A percentile compares a stretch with the other conserved stretches of the same genome.
Conservation (phyloP, 805 yeast genomes). For the Geotrichum ghanense region DNA sequence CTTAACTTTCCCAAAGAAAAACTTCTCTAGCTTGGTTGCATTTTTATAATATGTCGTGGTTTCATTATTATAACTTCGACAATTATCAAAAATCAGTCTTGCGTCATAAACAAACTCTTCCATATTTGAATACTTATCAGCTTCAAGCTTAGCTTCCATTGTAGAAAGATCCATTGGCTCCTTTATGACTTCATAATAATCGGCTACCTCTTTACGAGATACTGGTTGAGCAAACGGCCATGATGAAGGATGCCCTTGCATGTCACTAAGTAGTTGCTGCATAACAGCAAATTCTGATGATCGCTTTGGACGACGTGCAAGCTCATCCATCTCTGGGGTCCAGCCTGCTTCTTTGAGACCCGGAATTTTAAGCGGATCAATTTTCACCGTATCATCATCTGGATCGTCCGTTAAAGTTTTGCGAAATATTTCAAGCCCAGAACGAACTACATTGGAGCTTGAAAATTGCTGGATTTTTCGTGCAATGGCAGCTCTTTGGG, state of each 20-base stretch:
- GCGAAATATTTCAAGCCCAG: constrained; percentile 68
- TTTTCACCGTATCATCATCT: constrained; percentile 9
- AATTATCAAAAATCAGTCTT: constrained; percentile 75
- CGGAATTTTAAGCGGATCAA: constrained; percentile 81
- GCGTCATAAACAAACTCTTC: constrained; percentile 89
- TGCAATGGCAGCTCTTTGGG: constrained; percentile 87
- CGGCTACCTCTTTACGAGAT: constrained; percentile 86
- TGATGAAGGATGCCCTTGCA: constrained; percentile 90
- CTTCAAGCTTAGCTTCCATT: constrained; percentile 88
- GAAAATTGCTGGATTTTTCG: constrained; percentile 72
- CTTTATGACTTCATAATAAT: constrained; percentile 89
- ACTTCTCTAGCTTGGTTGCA: constrained; percentile 88
- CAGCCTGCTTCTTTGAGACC: constrained; percentile 92
- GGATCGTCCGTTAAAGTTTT: constrained; percentile 22
- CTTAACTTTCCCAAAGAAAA: constrained; percentile 66
- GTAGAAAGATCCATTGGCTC: constrained; percentile 97
- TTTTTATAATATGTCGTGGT: constrained; percentile 90
- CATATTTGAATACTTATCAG: constrained; percentile 81
- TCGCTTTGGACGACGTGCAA: constrained; percentile 89
- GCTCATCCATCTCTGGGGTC: constrained; percentile 96
- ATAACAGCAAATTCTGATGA: constrained; percentile 91
- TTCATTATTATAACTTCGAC: constrained; percentile 87
- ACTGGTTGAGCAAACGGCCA: constrained; percentile 98
- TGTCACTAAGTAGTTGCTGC: constrained; percentile 77
- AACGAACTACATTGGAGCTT: constrained; percentile 65